Conservation (phyloP, 129 eudicot genomes). For the Scalesia atractyloides region DNA sequence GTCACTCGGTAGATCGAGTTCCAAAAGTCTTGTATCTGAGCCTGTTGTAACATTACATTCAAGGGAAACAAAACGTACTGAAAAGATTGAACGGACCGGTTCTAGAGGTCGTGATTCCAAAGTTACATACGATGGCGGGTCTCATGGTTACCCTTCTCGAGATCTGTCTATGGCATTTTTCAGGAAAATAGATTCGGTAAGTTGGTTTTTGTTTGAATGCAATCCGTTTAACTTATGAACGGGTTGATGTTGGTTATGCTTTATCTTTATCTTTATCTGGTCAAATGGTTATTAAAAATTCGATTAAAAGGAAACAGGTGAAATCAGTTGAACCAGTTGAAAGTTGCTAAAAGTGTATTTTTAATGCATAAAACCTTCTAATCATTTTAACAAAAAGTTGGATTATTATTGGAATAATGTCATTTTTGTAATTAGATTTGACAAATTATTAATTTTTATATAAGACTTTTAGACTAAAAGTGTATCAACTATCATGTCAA, state of each 20-base stretch:
- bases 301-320: neutral
- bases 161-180: slow-evolving; percentile 62
- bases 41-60: slow-evolving; percentile 46
- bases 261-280: neutral
- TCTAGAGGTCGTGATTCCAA: slow-evolving; percentile 51
- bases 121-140: slow-evolving; percentile 63
- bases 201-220: slow-evolving; percentile 15
- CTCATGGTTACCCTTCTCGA: slow-evolving; percentile 75
- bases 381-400: neutral
- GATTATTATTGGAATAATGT: neutral
- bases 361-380: neutral
- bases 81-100: slow-evolving; percentile 44
- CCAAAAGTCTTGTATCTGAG: slow-evolving; percentile 68
- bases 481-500: neutral
- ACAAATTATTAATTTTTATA: neutral
- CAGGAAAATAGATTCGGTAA: slow-evolving; percentile 64
- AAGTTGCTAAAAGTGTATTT: neutral
- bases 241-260: neutral
- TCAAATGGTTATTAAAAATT: neutral
- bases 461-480: neutral
- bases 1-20: slow-evolving; percentile 80
- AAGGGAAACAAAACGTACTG: slow-evolving; percentile 43
- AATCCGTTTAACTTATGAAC: neutral
- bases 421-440: neutral
- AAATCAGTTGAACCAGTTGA: neutral